A percentile compares a stretch with the other conserved stretches of the same genome.
phyloP scores from a whole-genome alignment of 768 basidiomycete species.

The Trichaptum fuscoviolaceum region DNA sequence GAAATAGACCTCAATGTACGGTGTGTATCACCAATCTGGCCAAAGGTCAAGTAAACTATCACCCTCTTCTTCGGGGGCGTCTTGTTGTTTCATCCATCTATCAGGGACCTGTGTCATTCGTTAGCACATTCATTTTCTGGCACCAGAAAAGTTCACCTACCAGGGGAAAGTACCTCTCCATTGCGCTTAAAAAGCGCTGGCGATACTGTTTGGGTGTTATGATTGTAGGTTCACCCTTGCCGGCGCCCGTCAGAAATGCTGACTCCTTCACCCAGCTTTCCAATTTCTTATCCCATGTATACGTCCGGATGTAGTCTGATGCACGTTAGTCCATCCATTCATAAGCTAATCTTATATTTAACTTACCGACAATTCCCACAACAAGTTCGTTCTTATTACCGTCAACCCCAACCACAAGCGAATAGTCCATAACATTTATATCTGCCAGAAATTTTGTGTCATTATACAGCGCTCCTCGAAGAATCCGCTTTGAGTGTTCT shows the following conservation, averaged over 20 bases:
- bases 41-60: constrained; percentile 32
- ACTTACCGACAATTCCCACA: constrained; percentile 91
- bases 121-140: constrained; percentile 2
- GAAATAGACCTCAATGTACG: neutral
- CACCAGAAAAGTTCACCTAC: constrained; percentile 35
- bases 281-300: constrained; percentile 97
- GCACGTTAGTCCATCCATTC: constrained; percentile 1
- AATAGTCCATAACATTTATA: constrained; percentile 98
- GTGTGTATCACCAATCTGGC: constrained; percentile 33
- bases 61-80: constrained; percentile 71
- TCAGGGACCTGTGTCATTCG: constrained; percentile 60
- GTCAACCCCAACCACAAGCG: constrained; percentile 94
- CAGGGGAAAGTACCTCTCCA: constrained; percentile 87
- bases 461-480: constrained; percentile 86
- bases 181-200: constrained; percentile 78
- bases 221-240: constrained; percentile 90
- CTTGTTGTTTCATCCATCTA: constrained; percentile 86
- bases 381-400: constrained; percentile 84
- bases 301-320: constrained; percentile 89
- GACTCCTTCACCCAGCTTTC: constrained; percentile 99
- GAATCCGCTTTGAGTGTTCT: constrained; percentile 93
- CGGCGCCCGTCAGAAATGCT: constrained; percentile 76
- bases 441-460: constrained; percentile 94
- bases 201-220: constrained; percentile 95
- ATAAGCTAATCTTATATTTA: constrained; percentile 3